Evolutionary conservation across 257 asterid species (phyloP).

Genomic region (Fraxinus quadrangulata): DNA sequence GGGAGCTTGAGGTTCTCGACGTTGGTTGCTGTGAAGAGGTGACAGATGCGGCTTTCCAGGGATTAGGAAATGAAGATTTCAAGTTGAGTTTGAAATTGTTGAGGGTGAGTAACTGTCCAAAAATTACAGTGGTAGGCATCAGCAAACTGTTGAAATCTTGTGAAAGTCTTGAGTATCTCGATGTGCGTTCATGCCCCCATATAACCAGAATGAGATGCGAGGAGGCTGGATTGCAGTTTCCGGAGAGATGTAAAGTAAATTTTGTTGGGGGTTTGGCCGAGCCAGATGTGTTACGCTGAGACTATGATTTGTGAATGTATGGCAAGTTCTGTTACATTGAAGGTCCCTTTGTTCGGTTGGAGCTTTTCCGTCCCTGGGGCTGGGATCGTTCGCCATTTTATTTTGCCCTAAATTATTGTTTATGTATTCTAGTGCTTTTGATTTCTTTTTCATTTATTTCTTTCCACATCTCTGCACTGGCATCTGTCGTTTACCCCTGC

Average conservation of each 20-base stretch:
- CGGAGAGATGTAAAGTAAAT: slow-evolving; percentile 67
- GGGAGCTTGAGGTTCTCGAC: slow-evolving; percentile 82
- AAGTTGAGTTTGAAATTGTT: slow-evolving; percentile 60
- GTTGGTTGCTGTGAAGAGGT: slow-evolving; percentile 90
- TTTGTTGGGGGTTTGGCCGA: slow-evolving; percentile 74
- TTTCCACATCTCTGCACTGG: not conserved
- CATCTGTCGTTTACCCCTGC: not conserved
- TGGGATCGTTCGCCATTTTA: not conserved
- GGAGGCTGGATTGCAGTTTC: slow-evolving; percentile 77
- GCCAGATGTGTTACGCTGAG: slow-evolving; percentile 64
- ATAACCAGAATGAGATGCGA: slow-evolving; percentile 62
- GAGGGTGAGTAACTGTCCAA: slow-evolving; percentile 78
- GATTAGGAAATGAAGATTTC: slow-evolving; percentile 46
- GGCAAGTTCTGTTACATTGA: not conserved
- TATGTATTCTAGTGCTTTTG: not conserved
- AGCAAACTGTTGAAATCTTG: slow-evolving; percentile 61
- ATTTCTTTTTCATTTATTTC: not conserved
- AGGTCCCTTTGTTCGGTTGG: not conserved
- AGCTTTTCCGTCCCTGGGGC: not conserved
- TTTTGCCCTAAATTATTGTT: not conserved
- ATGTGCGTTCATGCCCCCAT: slow-evolving; percentile 81
- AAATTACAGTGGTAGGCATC: slow-evolving; percentile 72
- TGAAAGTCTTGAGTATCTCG: slow-evolving; percentile 71
- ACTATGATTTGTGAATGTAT: not conserved
- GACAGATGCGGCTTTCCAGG: slow-evolving; percentile 77